These are phyloP conservation scores for Capronia coronata DNA, from an alignment of 2,329 filamentous ascomycete species.

Conservation along the genomic window DNA sequence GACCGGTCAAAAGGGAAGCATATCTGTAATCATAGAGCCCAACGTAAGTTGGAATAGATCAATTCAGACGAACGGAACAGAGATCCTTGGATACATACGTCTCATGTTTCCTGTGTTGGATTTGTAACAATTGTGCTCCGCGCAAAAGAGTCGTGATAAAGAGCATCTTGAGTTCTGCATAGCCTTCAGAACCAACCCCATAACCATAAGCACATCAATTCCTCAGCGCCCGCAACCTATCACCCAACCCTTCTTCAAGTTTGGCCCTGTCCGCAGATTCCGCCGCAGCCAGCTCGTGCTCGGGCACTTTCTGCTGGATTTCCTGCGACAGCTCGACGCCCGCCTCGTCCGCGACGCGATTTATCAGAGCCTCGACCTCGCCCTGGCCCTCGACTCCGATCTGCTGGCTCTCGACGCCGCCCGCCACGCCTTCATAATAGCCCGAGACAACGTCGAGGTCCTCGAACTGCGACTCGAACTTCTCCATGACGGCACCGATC, in stretches of 20 bases:
- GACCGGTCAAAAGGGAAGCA: no score
- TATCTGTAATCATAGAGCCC: no score
- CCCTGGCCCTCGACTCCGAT: conserved; percentile 59
- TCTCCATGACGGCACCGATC: conserved; percentile 62
- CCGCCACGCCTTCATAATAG: conserved; percentile 77
- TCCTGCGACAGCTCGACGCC: conserved; percentile 75
- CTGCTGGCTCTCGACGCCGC: conserved; percentile 40
- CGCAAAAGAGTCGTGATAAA: no score
- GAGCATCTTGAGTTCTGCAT: no score
- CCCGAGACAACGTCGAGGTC: conserved; percentile 49
- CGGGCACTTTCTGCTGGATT: conserved; percentile 41
- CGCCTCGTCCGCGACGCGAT: conserved; percentile 79
- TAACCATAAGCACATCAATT: conserved; percentile 21
- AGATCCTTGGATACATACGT: no score
- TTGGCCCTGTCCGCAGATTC: conserved; percentile 28
- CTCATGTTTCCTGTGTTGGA: no score
- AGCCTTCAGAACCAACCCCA: neutral
- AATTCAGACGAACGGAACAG: no score
- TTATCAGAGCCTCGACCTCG: conserved; percentile 78
- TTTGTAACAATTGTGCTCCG: no score
- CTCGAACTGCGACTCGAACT: conserved; percentile 54
- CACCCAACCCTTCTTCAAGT: conserved; percentile 32
- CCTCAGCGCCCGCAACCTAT: conserved; percentile 32
- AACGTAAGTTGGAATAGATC: no score
- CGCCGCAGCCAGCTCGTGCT: conserved; percentile 18